Conservation (phyloP, 2,329 filamentous ascomycete species). For the Dothistroma pini region DNA sequence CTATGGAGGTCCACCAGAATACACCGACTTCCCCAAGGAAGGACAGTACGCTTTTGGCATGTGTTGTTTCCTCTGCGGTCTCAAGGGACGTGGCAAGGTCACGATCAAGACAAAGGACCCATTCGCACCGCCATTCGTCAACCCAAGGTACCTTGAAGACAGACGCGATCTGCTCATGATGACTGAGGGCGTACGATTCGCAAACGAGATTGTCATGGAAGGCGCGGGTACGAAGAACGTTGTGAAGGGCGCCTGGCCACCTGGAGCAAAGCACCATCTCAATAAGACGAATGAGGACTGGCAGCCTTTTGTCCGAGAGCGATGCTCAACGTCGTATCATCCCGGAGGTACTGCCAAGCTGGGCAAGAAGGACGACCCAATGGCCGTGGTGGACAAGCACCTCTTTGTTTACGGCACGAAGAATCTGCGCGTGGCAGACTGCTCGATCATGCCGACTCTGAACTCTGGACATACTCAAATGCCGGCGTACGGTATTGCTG, state of each 20-base stretch:
- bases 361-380: conserved; percentile 47
- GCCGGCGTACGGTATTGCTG: conserved; percentile 57
- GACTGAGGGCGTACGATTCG: conserved; percentile 56
- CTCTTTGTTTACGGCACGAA: conserved; percentile 52
- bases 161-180: conserved; percentile 58
- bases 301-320: conserved; percentile 54
- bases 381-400: conserved; percentile 52
- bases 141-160: conserved; percentile 57
- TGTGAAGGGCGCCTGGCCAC: conserved; percentile 59
- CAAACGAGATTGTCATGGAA: conserved; percentile 58
- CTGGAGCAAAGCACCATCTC: conserved; percentile 49
- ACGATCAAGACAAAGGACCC: conserved; percentile 50
- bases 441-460: conserved; percentile 51
- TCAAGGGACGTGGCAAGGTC: conserved; percentile 56
- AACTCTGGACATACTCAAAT: conserved; percentile 55
- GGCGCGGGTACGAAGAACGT: conserved; percentile 57
- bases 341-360: conserved; percentile 57
- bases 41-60: conserved; percentile 56
- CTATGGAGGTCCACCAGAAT: conserved; percentile 59
- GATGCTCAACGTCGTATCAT: conserved; percentile 50
- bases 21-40: conserved; percentile 51
- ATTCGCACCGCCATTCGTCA: conserved; percentile 52
- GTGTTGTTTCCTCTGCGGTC: conserved; percentile 56
- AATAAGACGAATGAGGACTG: conserved; percentile 56
- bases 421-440: conserved; percentile 53